Percentiles rank a stretch among this genome's conserved stretches.
Conservation (phyloP, 1,284 basidiomycete species). For the Tausonia pullulans region DNA sequence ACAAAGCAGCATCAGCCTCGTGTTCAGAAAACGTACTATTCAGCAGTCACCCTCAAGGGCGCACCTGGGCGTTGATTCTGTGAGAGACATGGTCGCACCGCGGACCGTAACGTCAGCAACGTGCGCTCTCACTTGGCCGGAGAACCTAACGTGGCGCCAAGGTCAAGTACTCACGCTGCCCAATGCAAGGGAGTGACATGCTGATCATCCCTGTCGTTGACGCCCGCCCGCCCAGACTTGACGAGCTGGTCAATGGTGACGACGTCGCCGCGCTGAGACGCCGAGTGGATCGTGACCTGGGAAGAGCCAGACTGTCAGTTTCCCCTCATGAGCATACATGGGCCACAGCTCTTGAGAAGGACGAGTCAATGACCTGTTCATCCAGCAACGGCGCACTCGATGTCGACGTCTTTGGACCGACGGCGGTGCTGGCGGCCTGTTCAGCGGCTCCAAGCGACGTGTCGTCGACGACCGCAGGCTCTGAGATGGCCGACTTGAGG, state of each 20-base stretch:
- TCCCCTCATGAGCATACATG: too few species aligned
- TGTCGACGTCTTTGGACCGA: too few species aligned
- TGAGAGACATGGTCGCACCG: too few species aligned
- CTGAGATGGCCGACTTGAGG: too few species aligned
- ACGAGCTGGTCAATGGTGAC: slow-evolving; percentile 54
- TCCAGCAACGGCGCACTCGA: too few species aligned
- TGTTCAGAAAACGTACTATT: neutral
- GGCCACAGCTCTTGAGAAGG: too few species aligned
- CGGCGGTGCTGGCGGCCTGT: too few species aligned
- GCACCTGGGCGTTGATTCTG: slow-evolving; percentile 34
- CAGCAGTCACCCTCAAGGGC: slow-evolving; percentile 21
- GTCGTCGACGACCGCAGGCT: too few species aligned
- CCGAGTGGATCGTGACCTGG: slow-evolving; percentile 56
- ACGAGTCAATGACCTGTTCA: too few species aligned
- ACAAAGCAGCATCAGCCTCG: neutral
- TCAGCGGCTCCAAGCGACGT: too few species aligned
- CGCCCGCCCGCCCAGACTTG: slow-evolving; percentile 57
- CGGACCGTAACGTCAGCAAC: slow-evolving; percentile 64
- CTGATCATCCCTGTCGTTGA: slow-evolving; percentile 73
- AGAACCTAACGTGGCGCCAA: slow-evolving; percentile 39
- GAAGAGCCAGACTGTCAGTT: neutral
- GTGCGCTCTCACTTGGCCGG: slow-evolving; percentile 71
- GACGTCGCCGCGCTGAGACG: slow-evolving; percentile 79
- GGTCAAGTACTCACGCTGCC: slow-evolving; percentile 48
- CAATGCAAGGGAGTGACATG: slow-evolving; percentile 94